A percentile compares a stretch with the other conserved stretches of the same genome.
These are phyloP conservation scores for Talaromyces trachyspermus DNA, from an alignment of 495 filamentous ascomycete species.

Conservation along the genomic window DNA sequence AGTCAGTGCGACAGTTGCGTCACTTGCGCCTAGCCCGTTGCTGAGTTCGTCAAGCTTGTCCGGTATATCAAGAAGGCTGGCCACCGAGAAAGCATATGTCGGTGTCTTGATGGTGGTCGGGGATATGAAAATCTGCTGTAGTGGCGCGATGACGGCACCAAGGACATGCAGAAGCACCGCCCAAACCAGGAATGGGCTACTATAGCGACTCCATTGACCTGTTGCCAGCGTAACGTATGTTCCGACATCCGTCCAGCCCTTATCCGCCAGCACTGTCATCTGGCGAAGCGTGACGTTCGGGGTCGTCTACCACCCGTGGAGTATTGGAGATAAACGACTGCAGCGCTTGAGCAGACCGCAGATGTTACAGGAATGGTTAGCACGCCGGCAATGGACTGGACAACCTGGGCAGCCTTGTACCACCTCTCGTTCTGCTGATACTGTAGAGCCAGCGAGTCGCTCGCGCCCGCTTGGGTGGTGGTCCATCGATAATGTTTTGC, in stretches of 20 bases:
- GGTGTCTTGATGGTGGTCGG: slow-evolving; percentile 14
- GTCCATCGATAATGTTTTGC: slow-evolving; percentile 7
- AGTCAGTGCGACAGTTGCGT: slow-evolving; percentile 1
- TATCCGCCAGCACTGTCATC: slow-evolving; percentile 19
- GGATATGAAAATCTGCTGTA: slow-evolving; percentile 17
- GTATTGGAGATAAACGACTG: slow-evolving; percentile 20
- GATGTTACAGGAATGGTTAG: slow-evolving; percentile 24
- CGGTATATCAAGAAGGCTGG: neutral
- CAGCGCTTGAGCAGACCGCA: slow-evolving; percentile 20
- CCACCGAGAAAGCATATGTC: neutral
- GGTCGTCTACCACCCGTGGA: no score
- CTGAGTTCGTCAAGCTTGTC: neutral
- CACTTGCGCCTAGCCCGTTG: no score
- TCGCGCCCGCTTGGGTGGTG: no score
- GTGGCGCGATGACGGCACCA: slow-evolving; percentile 15
- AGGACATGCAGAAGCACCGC: slow-evolving; percentile 15
- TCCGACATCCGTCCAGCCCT: slow-evolving; percentile 17
- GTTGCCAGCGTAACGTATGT: slow-evolving; percentile 4
- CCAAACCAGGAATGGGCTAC: slow-evolving; percentile 14
- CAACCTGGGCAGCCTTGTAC: slow-evolving; percentile 17
- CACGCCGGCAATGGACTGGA: slow-evolving; percentile 15
- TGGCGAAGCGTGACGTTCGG: slow-evolving; percentile 16
- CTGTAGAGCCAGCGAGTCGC: no score
- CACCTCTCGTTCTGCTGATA: slow-evolving; percentile 15
- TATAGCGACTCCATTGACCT: slow-evolving; percentile 8